Percentiles rank a stretch among this genome's conserved stretches.
Evolutionary conservation across 2,329 filamentous ascomycete species (phyloP).

Genomic region (Basipetospora chlamydospora): DNA sequence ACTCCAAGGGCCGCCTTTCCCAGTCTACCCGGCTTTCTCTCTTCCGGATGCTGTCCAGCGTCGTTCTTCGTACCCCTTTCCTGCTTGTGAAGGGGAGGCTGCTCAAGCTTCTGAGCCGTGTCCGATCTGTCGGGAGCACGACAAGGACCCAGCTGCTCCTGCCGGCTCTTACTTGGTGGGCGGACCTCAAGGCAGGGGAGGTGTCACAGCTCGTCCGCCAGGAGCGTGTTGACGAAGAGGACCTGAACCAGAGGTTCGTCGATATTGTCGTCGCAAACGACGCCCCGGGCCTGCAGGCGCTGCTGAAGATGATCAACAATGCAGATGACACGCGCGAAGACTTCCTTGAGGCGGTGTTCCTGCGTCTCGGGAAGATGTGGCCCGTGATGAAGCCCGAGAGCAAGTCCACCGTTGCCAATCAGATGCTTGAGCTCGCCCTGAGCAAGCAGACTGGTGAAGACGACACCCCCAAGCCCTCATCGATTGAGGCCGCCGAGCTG

Average conservation of each 20-base stretch:
- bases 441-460: conserved; percentile 20
- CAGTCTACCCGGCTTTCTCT: conserved; percentile 50
- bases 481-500: conserved; percentile 50
- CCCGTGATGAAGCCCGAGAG: conserved; percentile 49
- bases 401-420: conserved; percentile 43
- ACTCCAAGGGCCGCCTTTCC: conserved; percentile 39
- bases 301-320: conserved; percentile 31
- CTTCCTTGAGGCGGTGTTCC: conserved; percentile 53
- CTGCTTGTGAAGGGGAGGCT: conserved; percentile 55
- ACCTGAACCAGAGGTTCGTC: conserved; percentile 29
- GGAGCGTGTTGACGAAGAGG: conserved; percentile 26
- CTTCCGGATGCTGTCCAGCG: conserved; percentile 58
- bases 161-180: conserved; percentile 60
- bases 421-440: conserved; percentile 48
- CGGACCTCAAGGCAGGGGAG: conserved; percentile 34
- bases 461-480: conserved; percentile 14
- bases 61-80: conserved; percentile 54
- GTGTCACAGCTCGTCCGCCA: conserved; percentile 25
- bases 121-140: conserved; percentile 55
- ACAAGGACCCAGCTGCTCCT: conserved; percentile 62
- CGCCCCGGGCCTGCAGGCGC: conserved; percentile 31
- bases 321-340: conserved; percentile 21
- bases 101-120: conserved; percentile 54
- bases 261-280: conserved; percentile 41
- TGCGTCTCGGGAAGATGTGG: conserved; percentile 60